Evolutionary conservation across 2,329 filamentous ascomycete species (phyloP).

Genomic region (Colletotrichum zoysiae): DNA sequence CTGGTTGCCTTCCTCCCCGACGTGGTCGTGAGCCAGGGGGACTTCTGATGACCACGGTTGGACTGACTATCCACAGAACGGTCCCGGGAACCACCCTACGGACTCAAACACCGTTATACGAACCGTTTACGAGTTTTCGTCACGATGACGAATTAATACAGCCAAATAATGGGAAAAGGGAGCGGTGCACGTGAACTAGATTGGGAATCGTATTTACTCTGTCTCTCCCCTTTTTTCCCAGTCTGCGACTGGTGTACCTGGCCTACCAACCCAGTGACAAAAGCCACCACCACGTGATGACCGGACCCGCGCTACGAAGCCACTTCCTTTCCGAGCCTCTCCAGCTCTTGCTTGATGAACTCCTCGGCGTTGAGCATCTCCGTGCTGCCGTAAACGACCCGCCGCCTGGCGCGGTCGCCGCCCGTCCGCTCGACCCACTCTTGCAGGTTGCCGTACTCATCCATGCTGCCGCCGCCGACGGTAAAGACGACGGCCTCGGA

Average conservation of each 20-base stretch:
- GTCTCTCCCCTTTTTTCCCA: not conserved
- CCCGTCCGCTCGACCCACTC: slow-evolving; percentile 90
- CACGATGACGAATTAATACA: not conserved
- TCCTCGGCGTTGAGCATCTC: slow-evolving; percentile 79
- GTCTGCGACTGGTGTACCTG: not conserved
- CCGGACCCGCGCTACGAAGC: slow-evolving; percentile 44
- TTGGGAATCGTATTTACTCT: slow-evolving; percentile 30
- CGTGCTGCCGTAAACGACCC: slow-evolving; percentile 95
- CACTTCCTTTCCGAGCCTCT: slow-evolving; percentile 71
- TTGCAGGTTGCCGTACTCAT: slow-evolving; percentile 97
- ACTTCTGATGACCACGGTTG: not conserved
- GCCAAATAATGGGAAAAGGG: not conserved
- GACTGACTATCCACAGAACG: not conserved
- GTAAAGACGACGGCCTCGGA: slow-evolving; percentile 94
- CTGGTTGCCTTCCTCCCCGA: not conserved
- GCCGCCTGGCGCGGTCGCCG: slow-evolving; percentile 75
- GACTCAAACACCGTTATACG: not conserved
- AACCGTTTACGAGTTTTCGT: not conserved
- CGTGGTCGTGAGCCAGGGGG: no score
- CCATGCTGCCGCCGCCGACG: slow-evolving; percentile 96
- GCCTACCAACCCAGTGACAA: not conserved
- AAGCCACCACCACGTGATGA: not conserved
- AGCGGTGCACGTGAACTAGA: not conserved
- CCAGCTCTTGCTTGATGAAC: slow-evolving; percentile 74
- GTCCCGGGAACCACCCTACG: not conserved